Evolutionary conservation across 371 early-diverging fungal species (phyloP), one percentile per base, ranked within the genome.

Genomic region (Mucor ambiguus): DNA sequence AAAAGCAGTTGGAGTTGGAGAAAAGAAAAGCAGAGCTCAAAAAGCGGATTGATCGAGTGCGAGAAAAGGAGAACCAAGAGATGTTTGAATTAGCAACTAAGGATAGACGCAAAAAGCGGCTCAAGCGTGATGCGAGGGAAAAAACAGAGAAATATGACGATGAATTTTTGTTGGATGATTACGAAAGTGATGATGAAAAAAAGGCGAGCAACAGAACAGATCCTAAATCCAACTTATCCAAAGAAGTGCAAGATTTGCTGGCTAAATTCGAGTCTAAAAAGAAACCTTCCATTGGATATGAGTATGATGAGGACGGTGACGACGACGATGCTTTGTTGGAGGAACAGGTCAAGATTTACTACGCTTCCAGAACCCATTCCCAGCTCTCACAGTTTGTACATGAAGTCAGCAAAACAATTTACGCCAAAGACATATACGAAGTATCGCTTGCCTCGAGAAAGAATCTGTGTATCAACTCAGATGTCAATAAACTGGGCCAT

Each of bases 361-460:
- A 93, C 70, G 89, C 90, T 26, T 95, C 95, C 12, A 85, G 95
- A 57, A 95, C 98, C 18, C 98, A 98, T 75, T 96, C 96, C 5
- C 99, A 99, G 76, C 76, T 98, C 10, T 81, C 89, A 14, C 99
- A 99, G 68, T 93, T 98, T 67, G 83, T 98, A 0, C 78, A 85
- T 52, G 97, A 98, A 74, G 68, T 98, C 2, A 85, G 88, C 70
- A 95, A 91, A 69, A 96, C 98, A 3, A 67, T 65, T 6, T 94
- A 92, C 68, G 81, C 79, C 0, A 83, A 86, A 3, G 66, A 86
- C 18, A 70, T 86, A 6, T 82, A 77, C 54, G 83, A 84, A n/a
- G 86, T 92, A 12, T 88, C 93, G 6, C 83, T 96, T 16, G 98
- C 93, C 9, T 93, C 94, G n/a, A 86, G 96, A 63, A 89, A 86